These are phyloP conservation scores for Naganishia friedmannii DNA, from an alignment of 768 basidiomycete genomes.

Conservation along the genomic window DNA sequence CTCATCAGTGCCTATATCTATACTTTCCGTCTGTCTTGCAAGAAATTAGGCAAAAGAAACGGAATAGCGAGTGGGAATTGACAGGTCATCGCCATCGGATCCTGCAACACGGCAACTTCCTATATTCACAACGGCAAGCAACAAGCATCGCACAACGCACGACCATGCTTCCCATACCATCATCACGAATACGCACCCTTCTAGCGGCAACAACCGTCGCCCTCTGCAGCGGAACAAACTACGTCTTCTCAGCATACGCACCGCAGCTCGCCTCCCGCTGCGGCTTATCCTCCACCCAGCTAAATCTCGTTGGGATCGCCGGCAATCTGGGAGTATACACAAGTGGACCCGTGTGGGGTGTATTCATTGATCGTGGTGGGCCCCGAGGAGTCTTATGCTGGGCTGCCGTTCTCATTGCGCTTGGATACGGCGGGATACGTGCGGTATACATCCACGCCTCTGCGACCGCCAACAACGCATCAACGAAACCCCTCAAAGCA, in stretches of 20 bases:
- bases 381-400: slow-evolving; percentile 55
- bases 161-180: neutral
- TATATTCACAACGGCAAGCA: no score
- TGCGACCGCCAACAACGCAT: neutral
- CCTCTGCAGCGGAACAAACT: slow-evolving; percentile 15
- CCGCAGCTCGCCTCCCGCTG: slow-evolving; percentile 80
- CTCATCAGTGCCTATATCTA: no score
- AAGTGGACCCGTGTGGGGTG: slow-evolving; percentile 71
- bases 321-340: slow-evolving; percentile 70
- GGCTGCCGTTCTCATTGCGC: slow-evolving; percentile 44
- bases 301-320: slow-evolving; percentile 67
- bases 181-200: neutral
- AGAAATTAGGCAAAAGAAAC: no score
- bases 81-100: no score
- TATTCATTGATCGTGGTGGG: slow-evolving; percentile 70
- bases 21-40: no score
- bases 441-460: slow-evolving; percentile 59
- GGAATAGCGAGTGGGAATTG: no score
- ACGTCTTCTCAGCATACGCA: slow-evolving; percentile 64
- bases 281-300: slow-evolving; percentile 70
- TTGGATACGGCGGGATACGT: slow-evolving; percentile 73
- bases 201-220: slow-evolving; percentile 8
- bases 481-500: neutral
- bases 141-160: neutral
- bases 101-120: no score